Percentiles rank a stretch among this genome's conserved stretches.
Conservation (phyloP, 2,329 filamentous ascomycete species). For the Talaromyces sp. region DNA sequence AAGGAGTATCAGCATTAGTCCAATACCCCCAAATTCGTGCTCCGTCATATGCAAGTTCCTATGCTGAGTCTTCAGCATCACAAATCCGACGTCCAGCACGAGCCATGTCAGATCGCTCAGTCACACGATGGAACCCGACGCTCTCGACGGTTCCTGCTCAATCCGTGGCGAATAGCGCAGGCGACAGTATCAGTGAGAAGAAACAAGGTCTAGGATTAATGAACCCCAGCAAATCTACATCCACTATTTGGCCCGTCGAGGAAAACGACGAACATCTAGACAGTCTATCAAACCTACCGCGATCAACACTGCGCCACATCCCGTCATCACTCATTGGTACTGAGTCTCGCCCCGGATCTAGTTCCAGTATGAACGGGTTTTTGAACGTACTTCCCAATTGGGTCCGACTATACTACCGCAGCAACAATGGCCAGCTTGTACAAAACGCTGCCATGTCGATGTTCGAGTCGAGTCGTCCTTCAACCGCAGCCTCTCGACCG, state of each 20-base stretch:
- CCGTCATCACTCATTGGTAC: conserved; percentile 30
- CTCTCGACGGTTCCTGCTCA: conserved; percentile 45
- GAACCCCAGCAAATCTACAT: conserved; percentile 24
- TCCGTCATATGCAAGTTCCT: conserved; percentile 41
- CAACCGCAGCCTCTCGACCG: conserved; percentile 24
- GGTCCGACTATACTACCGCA: conserved; percentile 64
- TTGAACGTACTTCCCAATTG: conserved; percentile 47
- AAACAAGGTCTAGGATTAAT: conserved; percentile 15
- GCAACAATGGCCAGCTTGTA: conserved; percentile 57
- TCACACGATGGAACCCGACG: conserved; percentile 41
- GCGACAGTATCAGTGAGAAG: conserved; percentile 17
- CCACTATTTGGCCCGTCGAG: conserved; percentile 37
- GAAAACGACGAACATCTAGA: conserved; percentile 36
- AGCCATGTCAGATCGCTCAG: conserved; percentile 33
- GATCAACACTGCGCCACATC: conserved; percentile 26
- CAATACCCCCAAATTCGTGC: conserved; percentile 39
- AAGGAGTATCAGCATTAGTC: conserved; percentile 26
- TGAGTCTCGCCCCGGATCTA: conserved; percentile 34
- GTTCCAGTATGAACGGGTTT: conserved; percentile 44
- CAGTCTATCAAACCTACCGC: conserved; percentile 35
- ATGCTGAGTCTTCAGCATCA: conserved; percentile 35
- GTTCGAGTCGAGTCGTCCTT: conserved; percentile 30
- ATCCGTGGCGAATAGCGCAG: conserved; percentile 21
- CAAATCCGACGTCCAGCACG: conserved; percentile 25
- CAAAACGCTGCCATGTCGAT: conserved; percentile 40